Evolutionary conservation across 108 stramenopile species (phyloP), one percentile per base, ranked within the genome.

Genomic region (Nitzschia putrida): DNA sequence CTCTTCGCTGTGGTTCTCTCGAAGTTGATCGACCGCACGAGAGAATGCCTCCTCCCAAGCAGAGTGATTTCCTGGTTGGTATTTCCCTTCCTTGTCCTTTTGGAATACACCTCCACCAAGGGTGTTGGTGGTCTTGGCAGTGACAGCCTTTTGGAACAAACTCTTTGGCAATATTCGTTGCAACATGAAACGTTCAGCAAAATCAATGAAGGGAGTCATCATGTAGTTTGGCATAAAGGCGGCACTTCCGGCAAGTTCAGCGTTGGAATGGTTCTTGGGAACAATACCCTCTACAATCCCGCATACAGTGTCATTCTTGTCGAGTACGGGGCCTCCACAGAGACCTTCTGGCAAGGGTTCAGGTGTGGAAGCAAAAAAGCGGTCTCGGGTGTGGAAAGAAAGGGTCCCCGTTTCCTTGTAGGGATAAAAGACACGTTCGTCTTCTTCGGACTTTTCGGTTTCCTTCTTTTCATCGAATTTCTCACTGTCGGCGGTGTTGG

Each of bases 211-310:
- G 16, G 85, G 80, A 18, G 79, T 71, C 69, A 93, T 67, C 40
- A 81, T 53, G 57, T 79, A 85, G 1, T 83, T 78, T n/a, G 92
- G 89, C 34, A 93, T 75, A 63, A 89, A 90, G 1, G 87, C 85
- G 14, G 92, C 89, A 29, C 78, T 70, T n/a, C 92, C 92, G 8
- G 89, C 92, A 70, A 93, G 69, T 23, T 77, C 67, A 40, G 75
- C 20, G 53, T 90, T 74, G 20, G 85, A 73, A 61, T 88, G 85
- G 68, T 77, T 77, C 9, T 74, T 72, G 45, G 88, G 86, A 20
- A 93, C 88, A 41, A 93, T 88, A 38, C 92, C 92, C 76, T 93
- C 92, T 8, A 93, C 86, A 37, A 86, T 83, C n/a, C 92, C 92
- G 45, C 84, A 80, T 25, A 90, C 72, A 16, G 54, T 74, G 18